Conservation (phyloP, 208 protist species). For the Crithidia mellificae region DNA sequence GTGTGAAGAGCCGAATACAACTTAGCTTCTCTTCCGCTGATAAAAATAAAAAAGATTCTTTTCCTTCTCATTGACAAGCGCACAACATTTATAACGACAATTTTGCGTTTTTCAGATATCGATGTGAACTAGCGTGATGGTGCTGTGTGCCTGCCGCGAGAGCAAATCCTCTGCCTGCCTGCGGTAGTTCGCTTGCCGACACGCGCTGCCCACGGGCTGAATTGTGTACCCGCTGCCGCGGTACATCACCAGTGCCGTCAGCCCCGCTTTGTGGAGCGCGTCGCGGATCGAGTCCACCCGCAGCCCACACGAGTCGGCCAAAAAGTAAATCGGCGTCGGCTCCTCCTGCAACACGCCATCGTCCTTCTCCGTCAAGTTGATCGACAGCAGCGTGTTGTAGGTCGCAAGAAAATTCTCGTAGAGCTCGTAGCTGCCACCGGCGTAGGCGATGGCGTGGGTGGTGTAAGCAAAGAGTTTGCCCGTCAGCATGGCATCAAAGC, state of each 20-base stretch:
- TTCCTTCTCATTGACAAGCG: too few relatives aligned
- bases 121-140: constrained; percentile 1
- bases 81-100: too few relatives aligned
- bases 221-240: constrained; percentile 31
- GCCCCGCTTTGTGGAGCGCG: not conserved
- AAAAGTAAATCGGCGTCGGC: constrained; percentile 29
- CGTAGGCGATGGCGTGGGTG: constrained; percentile 23
- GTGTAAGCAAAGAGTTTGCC: constrained; percentile 56
- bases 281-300: constrained; percentile 32
- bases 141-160: not conserved
- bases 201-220: constrained; percentile 17
- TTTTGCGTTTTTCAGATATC: not conserved
- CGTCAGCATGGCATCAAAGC: constrained; percentile 63
- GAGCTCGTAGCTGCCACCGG: not conserved
- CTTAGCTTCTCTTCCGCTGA: too few relatives aligned
- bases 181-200: not conserved
- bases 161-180: not conserved
- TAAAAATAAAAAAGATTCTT: too few relatives aligned
- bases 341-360: constrained; percentile 23
- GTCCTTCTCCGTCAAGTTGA: constrained; percentile 10
- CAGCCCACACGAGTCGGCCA: constrained; percentile 16
- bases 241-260: constrained; percentile 26
- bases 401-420: constrained; percentile 24
- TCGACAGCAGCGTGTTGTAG: constrained; percentile 28
- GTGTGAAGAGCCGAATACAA: too few relatives aligned